A percentile compares a stretch with the other conserved stretches of the same genome.
These are phyloP conservation scores for Vitis rotundifolia DNA, from an alignment of 164 flowering plant genomes.

Conservation along the genomic window DNA sequence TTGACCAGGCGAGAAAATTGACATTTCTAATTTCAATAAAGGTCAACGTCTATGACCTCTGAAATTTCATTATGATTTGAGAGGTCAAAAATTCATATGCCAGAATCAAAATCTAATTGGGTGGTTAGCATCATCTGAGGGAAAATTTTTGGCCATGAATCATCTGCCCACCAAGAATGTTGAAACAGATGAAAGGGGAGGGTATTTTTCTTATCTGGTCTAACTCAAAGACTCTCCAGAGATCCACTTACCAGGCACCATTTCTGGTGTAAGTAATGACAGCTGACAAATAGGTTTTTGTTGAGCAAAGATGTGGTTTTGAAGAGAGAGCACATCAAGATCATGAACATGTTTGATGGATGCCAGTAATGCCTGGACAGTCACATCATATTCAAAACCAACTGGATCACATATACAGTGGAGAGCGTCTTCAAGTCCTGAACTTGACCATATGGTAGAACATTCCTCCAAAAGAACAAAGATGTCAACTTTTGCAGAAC, in stretches of 20 bases:
- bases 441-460: slow-evolving; percentile 55
- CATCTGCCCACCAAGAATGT: neutral
- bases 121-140: neutral
- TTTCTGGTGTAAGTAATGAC: slow-evolving; percentile 44
- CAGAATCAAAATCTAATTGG: no score
- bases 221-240: neutral
- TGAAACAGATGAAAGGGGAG: neutral
- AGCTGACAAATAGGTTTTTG: slow-evolving; percentile 48
- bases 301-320: slow-evolving; percentile 29
- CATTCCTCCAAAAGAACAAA: slow-evolving; percentile 57
- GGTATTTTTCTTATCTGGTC: neutral
- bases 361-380: slow-evolving; percentile 33
- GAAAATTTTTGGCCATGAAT: neutral
- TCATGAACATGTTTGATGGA: slow-evolving; percentile 51
- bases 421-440: slow-evolving; percentile 74
- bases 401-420: slow-evolving; percentile 26
- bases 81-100: no score
- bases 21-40: no score
- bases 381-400: slow-evolving; percentile 26
- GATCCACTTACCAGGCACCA: slow-evolving; percentile 56
- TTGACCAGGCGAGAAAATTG: no score
- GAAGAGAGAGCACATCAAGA: slow-evolving; percentile 47
- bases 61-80: no score
- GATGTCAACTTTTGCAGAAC: slow-evolving; percentile 28
- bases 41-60: no score